A percentile compares a stretch with the other conserved stretches of the same genome.
These are phyloP conservation scores for Botrytis byssoidea DNA, from an alignment of 2,329 filamentous ascomycete species.

Conservation along the genomic window DNA sequence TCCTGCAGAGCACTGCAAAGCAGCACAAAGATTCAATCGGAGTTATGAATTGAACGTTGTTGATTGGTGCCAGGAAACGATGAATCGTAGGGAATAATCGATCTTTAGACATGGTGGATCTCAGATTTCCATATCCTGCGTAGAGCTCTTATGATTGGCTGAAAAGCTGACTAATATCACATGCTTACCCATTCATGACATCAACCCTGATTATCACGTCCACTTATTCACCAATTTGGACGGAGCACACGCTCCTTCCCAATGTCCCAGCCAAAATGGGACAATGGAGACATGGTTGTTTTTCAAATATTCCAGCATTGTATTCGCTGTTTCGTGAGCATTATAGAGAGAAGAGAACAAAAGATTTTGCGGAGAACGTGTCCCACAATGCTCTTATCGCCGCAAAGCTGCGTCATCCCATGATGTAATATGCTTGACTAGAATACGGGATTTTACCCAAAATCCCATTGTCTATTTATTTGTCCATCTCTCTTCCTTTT, in stretches of 20 bases:
- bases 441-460: background rate
- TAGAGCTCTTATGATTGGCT: background rate
- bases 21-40: background rate
- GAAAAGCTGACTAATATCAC: background rate
- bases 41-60: background rate
- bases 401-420: background rate
- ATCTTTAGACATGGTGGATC: background rate
- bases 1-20: background rate
- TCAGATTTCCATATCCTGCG: background rate
- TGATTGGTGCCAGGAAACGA: background rate
- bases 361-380: background rate
- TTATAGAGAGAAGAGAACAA: background rate
- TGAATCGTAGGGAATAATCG: background rate
- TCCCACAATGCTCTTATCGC: background rate
- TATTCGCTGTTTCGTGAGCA: background rate
- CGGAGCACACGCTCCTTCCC: background rate
- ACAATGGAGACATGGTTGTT: background rate
- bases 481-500: background rate
- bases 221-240: background rate
- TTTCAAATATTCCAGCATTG: background rate
- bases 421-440: background rate
- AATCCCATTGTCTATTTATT: background rate
- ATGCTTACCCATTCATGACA: background rate
- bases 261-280: background rate
- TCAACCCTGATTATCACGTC: background rate